Conservation (phyloP, 257 asterid species). For the Datura wrightii region DNA sequence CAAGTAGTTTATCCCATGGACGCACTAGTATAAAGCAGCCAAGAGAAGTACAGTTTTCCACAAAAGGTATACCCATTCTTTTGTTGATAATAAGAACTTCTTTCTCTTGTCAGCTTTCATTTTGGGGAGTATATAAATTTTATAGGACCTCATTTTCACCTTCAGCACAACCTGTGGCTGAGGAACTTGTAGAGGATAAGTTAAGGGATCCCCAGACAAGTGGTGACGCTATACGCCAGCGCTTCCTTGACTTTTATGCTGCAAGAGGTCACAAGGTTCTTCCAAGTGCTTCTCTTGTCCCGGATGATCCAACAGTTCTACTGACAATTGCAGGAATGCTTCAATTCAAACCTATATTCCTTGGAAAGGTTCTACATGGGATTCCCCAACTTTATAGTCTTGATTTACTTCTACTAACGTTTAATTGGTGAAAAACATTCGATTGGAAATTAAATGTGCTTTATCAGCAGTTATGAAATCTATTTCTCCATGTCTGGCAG, state of each 20-base stretch:
- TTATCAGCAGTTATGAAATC: slow-evolving; percentile 2
- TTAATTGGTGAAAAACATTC: slow-evolving; percentile 13
- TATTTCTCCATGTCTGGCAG: background rate
- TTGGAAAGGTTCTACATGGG: slow-evolving; percentile 75
- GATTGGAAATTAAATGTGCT: slow-evolving; percentile 12
- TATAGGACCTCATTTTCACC: slow-evolving; percentile 55
- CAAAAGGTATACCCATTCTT: slow-evolving; percentile 56
- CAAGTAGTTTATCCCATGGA: slow-evolving; percentile 41
- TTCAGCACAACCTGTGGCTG: slow-evolving; percentile 71
- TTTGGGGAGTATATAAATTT: slow-evolving; percentile 30
- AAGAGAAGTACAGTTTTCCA: slow-evolving; percentile 33
- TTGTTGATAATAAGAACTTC: slow-evolving; percentile 22
- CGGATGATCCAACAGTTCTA: slow-evolving; percentile 95
- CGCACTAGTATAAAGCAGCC: slow-evolving; percentile 33
- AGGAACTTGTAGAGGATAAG: slow-evolving; percentile 63
- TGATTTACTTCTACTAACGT: slow-evolving; percentile 27
- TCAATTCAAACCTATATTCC: slow-evolving; percentile 96
- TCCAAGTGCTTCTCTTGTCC: slow-evolving; percentile 96
- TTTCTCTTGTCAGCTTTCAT: slow-evolving; percentile 24
- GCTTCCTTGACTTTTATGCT: slow-evolving; percentile 86
- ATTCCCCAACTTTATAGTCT: slow-evolving; percentile 36
- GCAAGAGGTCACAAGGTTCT: slow-evolving; percentile 81
- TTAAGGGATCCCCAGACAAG: slow-evolving; percentile 46
- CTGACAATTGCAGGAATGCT: slow-evolving; percentile 98
- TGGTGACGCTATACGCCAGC: slow-evolving; percentile 82